Evolutionary conservation across 805 yeast genomes (phyloP).

Genomic region (Cephaloascus fragrans): DNA sequence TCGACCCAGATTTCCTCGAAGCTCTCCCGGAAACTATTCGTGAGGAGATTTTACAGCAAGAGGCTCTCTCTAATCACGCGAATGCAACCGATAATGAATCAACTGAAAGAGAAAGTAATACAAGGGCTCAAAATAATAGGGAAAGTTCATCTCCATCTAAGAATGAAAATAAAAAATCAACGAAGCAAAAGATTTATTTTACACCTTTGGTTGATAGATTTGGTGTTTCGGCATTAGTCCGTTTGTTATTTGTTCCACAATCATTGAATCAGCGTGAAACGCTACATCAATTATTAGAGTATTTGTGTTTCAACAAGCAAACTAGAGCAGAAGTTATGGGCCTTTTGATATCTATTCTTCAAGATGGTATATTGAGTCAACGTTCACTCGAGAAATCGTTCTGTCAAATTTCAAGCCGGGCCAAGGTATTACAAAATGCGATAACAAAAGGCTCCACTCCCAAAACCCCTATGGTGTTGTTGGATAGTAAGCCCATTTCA

Average conservation of each 20-base stretch:
- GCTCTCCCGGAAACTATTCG: constrained; percentile 59
- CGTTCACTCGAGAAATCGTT: constrained; percentile 54
- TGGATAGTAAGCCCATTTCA: constrained; percentile 4
- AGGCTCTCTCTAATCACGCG: constrained; percentile 23
- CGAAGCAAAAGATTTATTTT: constrained; percentile 32
- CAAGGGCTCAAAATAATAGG: constrained; percentile 8
- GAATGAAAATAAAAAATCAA: constrained; percentile 6
- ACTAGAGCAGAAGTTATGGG: constrained; percentile 69
- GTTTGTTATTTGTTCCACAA: constrained; percentile 68
- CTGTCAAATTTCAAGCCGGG: constrained; percentile 41
- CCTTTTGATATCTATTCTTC: constrained; percentile 54
- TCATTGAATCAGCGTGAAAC: constrained; percentile 50
- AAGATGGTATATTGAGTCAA: constrained; percentile 64
- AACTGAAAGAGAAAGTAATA: constrained; percentile 8
- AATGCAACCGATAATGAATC: constrained; percentile 3
- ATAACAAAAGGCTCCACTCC: not conserved
- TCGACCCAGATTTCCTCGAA: constrained; percentile 71
- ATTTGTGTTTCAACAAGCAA: constrained; percentile 67
- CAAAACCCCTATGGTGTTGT: not conserved
- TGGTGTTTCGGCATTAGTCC: constrained; percentile 65
- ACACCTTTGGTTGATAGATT: constrained; percentile 65
- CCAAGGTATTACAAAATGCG: constrained; percentile 14
- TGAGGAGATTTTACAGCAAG: constrained; percentile 33
- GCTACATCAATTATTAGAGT: constrained; percentile 55
- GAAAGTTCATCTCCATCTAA: no score